phyloP scores from a whole-genome alignment of 1,284 basidiomycete species.

The Trichosporon asahii region DNA sequence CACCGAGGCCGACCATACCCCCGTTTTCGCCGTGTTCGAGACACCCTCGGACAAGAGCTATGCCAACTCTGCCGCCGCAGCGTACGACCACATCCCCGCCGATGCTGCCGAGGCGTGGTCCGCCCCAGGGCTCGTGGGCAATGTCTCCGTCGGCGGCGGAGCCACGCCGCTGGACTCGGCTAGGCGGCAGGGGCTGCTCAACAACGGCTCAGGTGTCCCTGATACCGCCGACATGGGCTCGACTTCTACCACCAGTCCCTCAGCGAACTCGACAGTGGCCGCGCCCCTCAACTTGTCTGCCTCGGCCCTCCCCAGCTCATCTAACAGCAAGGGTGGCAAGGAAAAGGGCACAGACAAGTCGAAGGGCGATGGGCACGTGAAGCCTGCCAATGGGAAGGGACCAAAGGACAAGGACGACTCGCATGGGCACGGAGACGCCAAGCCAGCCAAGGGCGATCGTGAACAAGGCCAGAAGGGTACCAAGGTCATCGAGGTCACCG shows the following conservation, averaged over 20 bases:
- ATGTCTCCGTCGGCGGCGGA: neutral
- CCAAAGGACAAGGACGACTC: neutral
- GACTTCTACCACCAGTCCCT: neutral
- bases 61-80: neutral
- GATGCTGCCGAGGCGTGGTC: neutral
- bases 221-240: neutral
- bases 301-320: neutral
- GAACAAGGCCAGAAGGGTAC: neutral
- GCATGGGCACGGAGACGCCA: neutral
- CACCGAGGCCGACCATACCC: no score
- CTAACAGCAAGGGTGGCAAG: neutral
- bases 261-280: neutral
- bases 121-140: neutral
- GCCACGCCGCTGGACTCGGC: neutral
- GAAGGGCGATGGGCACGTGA: no score
- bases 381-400: no score
- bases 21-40: no score
- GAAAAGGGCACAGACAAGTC: neutral
- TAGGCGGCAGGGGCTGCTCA: neutral
- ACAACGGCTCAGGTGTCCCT: neutral
- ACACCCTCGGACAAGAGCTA: neutral
- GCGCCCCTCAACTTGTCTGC: neutral
- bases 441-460: neutral
- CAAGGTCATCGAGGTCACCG: no score
- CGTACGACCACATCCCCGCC: neutral